A percentile compares a stretch with the other conserved stretches of the same genome.
Evolutionary conservation across 495 filamentous ascomycete species (phyloP).

Genomic region (Lasiosphaeris hirsuta): DNA sequence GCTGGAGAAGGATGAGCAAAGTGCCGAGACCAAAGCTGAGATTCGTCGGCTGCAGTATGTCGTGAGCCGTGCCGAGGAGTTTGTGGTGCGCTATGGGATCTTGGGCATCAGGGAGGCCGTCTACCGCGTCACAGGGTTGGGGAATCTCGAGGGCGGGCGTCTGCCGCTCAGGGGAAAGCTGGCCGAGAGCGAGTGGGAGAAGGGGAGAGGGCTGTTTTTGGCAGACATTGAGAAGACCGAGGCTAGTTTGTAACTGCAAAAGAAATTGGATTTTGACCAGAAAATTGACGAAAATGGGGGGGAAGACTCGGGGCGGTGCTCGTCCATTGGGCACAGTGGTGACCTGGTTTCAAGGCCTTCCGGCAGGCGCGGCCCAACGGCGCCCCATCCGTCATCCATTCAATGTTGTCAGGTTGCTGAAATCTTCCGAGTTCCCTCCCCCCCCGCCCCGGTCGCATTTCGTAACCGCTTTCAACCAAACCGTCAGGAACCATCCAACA

Average conservation of each 20-base stretch:
- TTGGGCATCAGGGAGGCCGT: constrained; percentile 63
- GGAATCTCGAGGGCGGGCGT: constrained; percentile 52
- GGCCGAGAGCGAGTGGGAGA: constrained; percentile 42
- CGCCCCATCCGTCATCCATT: no score
- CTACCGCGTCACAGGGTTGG: constrained; percentile 50
- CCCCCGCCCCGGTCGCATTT: no score
- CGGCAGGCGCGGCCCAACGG: no score
- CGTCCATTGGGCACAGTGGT: no score
- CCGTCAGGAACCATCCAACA: no score
- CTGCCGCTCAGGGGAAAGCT: constrained; percentile 52
- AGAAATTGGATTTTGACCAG: no score
- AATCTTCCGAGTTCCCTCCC: no score
- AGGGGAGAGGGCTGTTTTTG: constrained; percentile 22
- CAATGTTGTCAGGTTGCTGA: no score
- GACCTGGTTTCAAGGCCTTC: no score
- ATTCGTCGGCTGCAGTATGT: constrained; percentile 52
- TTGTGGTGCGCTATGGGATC: constrained; percentile 54
- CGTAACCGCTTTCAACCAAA: no score
- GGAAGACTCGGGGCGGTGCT: no score
- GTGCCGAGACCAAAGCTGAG: constrained; percentile 31
- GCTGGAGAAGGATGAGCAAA: constrained; percentile 29
- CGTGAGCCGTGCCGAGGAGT: constrained; percentile 56
- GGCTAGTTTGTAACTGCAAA: constrained; percentile 1
- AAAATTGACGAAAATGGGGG: no score
- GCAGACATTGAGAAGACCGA: constrained; percentile 24